Percentiles rank a stretch among this genome's conserved stretches.
Conservation (phyloP, 495 filamentous ascomycete species). For the Neurospora sp. region DNA sequence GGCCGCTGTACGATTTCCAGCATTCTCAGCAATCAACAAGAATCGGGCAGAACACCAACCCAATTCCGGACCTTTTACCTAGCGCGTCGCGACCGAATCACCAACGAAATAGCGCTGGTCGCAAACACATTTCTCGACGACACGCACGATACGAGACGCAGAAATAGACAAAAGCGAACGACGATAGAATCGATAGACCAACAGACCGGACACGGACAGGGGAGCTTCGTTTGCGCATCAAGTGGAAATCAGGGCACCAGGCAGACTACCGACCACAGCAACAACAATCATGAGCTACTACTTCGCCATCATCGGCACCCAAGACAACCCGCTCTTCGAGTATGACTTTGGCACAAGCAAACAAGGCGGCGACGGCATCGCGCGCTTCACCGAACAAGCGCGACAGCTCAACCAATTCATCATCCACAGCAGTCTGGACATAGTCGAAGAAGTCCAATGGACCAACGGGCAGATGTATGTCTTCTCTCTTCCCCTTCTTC, state of each 20-base stretch:
- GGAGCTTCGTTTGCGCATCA: too few species aligned
- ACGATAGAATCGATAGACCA: background rate
- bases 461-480: constrained; percentile 62
- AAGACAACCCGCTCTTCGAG: constrained; percentile 91
- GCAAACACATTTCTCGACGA: background rate
- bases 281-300: constrained; percentile 73
- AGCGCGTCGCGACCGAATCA: background rate
- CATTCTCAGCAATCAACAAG: background rate
- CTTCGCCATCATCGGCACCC: constrained; percentile 88
- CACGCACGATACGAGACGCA: background rate
- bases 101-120: background rate
- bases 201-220: background rate
- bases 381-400: constrained; percentile 76
- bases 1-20: background rate
- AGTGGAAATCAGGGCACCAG: too few species aligned
- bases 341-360: constrained; percentile 94
- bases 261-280: background rate
- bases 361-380: constrained; percentile 80
- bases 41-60: background rate
- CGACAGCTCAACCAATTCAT: constrained; percentile 96
- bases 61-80: background rate
- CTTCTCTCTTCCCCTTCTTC: background rate
- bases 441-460: constrained; percentile 95
- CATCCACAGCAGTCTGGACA: constrained; percentile 82
- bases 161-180: background rate